A percentile compares a stretch with the other conserved stretches of the same genome.
These are phyloP conservation scores for Smittium culicis DNA, from an alignment of 371 early-diverging fungal species.

Conservation along the genomic window DNA sequence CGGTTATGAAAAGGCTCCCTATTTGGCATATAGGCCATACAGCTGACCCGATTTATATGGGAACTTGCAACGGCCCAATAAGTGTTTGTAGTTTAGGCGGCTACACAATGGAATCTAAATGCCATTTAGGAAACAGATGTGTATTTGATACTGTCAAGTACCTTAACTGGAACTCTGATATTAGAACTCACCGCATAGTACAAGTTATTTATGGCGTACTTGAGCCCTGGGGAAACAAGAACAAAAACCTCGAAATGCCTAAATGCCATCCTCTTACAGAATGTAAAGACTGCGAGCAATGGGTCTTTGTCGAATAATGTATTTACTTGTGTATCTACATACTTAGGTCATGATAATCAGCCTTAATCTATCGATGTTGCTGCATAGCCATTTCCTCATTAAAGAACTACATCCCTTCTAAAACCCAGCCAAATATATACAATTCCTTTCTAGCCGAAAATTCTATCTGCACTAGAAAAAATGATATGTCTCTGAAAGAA, in stretches of 20 bases:
- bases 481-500: no score
- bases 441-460: no score
- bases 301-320: conserved; percentile 54
- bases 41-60: conserved; percentile 86
- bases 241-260: conserved; percentile 33
- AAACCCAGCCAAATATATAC: no score
- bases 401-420: no score
- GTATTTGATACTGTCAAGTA: conserved; percentile 52
- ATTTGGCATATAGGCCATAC: conserved; percentile 87
- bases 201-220: conserved; percentile 69
- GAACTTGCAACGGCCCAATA: conserved; percentile 63
- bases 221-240: conserved; percentile 30
- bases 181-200: conserved; percentile 60
- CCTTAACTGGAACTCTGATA: conserved; percentile 53
- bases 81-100: conserved; percentile 77
- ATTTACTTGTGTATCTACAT: no score
- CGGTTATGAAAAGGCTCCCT: conserved; percentile 40
- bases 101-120: conserved; percentile 76
- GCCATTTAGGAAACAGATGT: conserved; percentile 45
- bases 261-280: conserved; percentile 37
- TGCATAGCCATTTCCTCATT: no score
- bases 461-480: no score
- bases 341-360: no score
- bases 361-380: no score
- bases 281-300: conserved; percentile 62